A percentile compares a stretch with the other conserved stretches of the same genome.
phyloP scores from a whole-genome alignment of 805 yeast species.

The Candida boidinii region DNA sequence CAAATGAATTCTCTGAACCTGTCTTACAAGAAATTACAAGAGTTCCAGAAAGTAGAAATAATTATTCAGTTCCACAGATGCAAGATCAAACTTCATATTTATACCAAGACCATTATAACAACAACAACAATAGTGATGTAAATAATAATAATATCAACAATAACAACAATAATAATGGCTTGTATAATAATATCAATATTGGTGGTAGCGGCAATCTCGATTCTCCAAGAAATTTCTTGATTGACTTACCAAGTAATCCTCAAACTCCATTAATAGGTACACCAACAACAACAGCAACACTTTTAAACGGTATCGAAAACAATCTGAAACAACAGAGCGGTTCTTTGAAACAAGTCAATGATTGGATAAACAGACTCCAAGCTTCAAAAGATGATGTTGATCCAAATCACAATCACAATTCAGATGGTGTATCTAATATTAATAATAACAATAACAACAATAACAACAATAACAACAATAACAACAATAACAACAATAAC shows the following conservation, averaged over 20 bases:
- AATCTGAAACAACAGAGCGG: constrained; percentile 41
- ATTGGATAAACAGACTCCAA: constrained; percentile 38
- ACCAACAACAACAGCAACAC: constrained; percentile 3
- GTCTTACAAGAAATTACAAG: constrained; percentile 23
- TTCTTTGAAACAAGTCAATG: constrained; percentile 46
- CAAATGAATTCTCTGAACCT: constrained; percentile 9
- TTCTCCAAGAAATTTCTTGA: background rate
- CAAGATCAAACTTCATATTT: constrained; percentile 17
- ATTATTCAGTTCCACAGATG: constrained; percentile 5
- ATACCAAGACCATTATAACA: constrained; percentile 4
- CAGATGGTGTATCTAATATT: too few relatives aligned
- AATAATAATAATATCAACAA: too few relatives aligned
- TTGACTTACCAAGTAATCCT: too few relatives aligned
- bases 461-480: background rate
- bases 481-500: background rate
- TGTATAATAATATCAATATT: too few relatives aligned
- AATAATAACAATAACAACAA: too few relatives aligned
- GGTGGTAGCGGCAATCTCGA: too few relatives aligned
- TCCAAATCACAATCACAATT: too few relatives aligned
- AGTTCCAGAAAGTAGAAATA: constrained; percentile 22
- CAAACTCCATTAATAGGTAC: too few relatives aligned
- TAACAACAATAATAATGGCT: too few relatives aligned
- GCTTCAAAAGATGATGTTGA: constrained; percentile 5
- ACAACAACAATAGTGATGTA: too few relatives aligned
- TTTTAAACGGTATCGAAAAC: constrained; percentile 34